Evolutionary conservation across 2,329 filamentous ascomycete genomes (phyloP).

Genomic region (Xylaria arbuscula): DNA sequence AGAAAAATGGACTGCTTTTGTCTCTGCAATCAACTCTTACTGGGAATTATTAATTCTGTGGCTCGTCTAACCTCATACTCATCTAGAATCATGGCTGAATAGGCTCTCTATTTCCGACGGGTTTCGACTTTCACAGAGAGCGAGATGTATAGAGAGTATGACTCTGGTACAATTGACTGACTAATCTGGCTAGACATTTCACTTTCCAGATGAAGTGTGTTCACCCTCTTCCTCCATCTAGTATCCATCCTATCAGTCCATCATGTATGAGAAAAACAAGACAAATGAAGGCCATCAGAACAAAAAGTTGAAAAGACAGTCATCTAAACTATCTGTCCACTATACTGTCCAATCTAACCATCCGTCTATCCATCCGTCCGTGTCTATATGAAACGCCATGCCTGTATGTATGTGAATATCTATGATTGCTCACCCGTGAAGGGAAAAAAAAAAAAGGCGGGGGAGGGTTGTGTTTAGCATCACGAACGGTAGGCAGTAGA

Average conservation of each 20-base stretch:
- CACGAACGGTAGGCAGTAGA: too few relatives aligned
- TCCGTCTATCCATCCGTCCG: background rate
- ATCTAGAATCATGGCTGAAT: background rate
- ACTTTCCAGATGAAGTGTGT: too few relatives aligned
- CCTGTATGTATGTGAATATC: background rate
- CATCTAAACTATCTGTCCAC: background rate
- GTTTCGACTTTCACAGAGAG: too few relatives aligned
- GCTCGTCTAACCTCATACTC: background rate
- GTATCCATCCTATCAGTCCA: too few relatives aligned
- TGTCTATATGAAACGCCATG: constrained; percentile 27
- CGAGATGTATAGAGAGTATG: background rate
- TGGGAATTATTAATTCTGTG: background rate
- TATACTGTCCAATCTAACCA: background rate
- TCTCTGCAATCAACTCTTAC: background rate
- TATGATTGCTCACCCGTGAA: too few relatives aligned
- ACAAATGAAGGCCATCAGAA: background rate
- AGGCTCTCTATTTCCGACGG: background rate
- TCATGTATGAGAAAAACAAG: too few relatives aligned
- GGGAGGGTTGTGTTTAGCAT: too few relatives aligned
- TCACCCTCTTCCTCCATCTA: too few relatives aligned
- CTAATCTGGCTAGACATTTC: too few relatives aligned
- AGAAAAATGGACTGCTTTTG: constrained; percentile 14
- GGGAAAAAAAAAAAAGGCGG: too few relatives aligned
- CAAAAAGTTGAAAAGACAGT: too few relatives aligned
- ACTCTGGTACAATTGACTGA: too few relatives aligned